These are phyloP conservation scores for Xylaria sp. DNA, from an alignment of 2,329 filamentous ascomycete genomes.

Conservation along the genomic window DNA sequence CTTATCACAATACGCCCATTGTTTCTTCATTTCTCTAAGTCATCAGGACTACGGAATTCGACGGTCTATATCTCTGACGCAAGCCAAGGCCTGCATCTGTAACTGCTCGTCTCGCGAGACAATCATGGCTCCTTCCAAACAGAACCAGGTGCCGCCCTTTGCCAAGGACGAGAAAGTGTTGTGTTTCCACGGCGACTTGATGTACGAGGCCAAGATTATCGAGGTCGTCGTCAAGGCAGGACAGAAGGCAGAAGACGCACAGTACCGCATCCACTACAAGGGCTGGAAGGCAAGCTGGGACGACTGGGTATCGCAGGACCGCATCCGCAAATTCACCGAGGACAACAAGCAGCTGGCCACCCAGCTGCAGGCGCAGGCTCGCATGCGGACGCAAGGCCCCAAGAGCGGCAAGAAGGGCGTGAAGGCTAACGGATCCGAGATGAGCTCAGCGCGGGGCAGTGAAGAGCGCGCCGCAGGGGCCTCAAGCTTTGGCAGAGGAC, in stretches of 20 bases:
- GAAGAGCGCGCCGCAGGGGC: slow-evolving; percentile 72
- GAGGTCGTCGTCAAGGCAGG: slow-evolving; percentile 55
- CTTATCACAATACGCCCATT: not conserved
- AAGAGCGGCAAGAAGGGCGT: slow-evolving; percentile 59
- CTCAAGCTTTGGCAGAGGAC: slow-evolving; percentile 65
- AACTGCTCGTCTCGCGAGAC: not conserved
- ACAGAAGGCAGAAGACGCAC: slow-evolving; percentile 63
- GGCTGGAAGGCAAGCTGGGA: slow-evolving; percentile 99
- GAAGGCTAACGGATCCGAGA: slow-evolving; percentile 54
- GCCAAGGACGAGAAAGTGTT: slow-evolving; percentile 89
- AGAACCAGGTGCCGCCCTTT: slow-evolving; percentile 51
- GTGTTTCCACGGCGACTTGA: slow-evolving; percentile 95
- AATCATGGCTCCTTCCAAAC: slow-evolving; percentile 45
- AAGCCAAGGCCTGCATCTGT: no score
- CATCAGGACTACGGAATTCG: not conserved
- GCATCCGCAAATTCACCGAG: slow-evolving; percentile 89
- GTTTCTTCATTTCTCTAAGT: not conserved
- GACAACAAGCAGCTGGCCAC: slow-evolving; percentile 90
- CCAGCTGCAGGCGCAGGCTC: slow-evolving; percentile 67
- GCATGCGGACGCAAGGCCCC: slow-evolving; percentile 33
- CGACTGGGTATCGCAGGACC: slow-evolving; percentile 94
- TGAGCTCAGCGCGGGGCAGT: slow-evolving; percentile 70
- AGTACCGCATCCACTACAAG: slow-evolving; percentile 97
- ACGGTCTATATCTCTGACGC: no score
- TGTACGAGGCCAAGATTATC: slow-evolving; percentile 96